These are phyloP conservation scores for Linnemannia schmuckeri DNA, from an alignment of 192 early-diverging fungal species.

Conservation along the genomic window DNA sequence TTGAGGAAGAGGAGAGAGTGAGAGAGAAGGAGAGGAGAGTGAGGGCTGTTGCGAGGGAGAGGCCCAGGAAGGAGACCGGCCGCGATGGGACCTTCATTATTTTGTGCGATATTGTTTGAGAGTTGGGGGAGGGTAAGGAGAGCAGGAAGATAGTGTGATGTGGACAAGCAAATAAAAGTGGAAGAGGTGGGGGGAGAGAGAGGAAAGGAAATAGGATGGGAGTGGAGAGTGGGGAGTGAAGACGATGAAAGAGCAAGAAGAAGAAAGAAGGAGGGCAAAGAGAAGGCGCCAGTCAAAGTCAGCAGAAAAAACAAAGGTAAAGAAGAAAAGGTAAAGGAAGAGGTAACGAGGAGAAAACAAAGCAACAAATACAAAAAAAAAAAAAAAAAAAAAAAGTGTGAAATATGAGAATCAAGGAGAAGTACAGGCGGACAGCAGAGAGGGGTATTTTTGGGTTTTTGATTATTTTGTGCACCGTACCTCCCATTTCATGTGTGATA, in stretches of 20 bases:
- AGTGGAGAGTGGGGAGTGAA: not conserved
- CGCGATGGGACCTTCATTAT: slow-evolving; percentile 18
- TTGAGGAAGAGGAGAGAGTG: not conserved
- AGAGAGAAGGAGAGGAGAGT: slow-evolving; percentile 15
- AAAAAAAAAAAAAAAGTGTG: not conserved
- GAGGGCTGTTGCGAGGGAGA: slow-evolving; percentile 20
- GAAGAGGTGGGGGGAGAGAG: not conserved
- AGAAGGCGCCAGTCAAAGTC: too few species aligned
- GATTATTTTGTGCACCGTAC: not conserved
- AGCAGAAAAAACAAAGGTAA: not conserved
- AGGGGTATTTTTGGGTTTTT: not conserved
- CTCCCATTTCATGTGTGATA: not conserved
- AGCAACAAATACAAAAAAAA: not conserved
- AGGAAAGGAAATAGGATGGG: not conserved
- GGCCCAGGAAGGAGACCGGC: slow-evolving; percentile 6
- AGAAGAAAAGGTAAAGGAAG: not conserved
- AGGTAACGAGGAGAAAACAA: not conserved
- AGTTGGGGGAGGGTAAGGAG: not conserved
- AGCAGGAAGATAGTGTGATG: not conserved
- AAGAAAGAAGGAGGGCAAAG: not conserved
- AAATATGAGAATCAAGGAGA: not conserved
- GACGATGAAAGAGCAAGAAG: not conserved
- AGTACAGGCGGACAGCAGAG: not conserved
- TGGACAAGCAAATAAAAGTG: not conserved
- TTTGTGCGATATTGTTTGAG: not conserved